phyloP scores from a whole-genome alignment of 2,329 filamentous ascomycete genomes.

The Plectosphaerella plurivora region DNA sequence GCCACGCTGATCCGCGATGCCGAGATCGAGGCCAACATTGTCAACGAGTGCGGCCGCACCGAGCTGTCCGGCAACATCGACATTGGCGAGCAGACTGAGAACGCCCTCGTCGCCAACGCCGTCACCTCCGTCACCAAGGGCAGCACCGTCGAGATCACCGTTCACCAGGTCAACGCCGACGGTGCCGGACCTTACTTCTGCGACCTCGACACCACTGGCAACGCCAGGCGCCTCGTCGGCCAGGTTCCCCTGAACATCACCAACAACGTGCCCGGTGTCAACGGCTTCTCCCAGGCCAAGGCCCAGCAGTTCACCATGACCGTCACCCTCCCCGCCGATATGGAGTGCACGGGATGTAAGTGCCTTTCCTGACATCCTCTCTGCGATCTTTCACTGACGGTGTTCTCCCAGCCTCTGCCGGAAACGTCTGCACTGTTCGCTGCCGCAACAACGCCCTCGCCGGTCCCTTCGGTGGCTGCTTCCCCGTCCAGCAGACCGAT shows the following conservation, averaged over 20 bases:
- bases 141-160: constrained; percentile 37
- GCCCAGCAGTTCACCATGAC: constrained; percentile 52
- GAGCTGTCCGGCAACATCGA: constrained; percentile 58
- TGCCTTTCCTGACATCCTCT: background rate
- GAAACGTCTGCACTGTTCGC: constrained; percentile 54
- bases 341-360: constrained; percentile 47
- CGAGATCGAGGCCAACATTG: constrained; percentile 45
- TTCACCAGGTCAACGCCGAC: constrained; percentile 51
- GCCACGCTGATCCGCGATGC: constrained; percentile 58
- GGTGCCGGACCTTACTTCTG: constrained; percentile 52
- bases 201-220: constrained; percentile 45
- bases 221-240: constrained; percentile 36
- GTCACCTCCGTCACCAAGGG: constrained; percentile 48
- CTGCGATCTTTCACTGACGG: background rate
- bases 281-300: constrained; percentile 54
- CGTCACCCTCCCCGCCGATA: constrained; percentile 43
- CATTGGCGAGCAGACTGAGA: constrained; percentile 51
- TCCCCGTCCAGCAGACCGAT: constrained; percentile 52
- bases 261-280: constrained; percentile 55
- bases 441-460: constrained; percentile 55
- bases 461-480: constrained; percentile 55
- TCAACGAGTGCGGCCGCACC: constrained; percentile 60
- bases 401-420: constrained; percentile 39
- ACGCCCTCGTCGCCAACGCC: constrained; percentile 35
- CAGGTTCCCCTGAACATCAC: constrained; percentile 44